Evolutionary conservation across 495 filamentous ascomycete species (phyloP).

Genomic region (Aeminium ludgeri): DNA sequence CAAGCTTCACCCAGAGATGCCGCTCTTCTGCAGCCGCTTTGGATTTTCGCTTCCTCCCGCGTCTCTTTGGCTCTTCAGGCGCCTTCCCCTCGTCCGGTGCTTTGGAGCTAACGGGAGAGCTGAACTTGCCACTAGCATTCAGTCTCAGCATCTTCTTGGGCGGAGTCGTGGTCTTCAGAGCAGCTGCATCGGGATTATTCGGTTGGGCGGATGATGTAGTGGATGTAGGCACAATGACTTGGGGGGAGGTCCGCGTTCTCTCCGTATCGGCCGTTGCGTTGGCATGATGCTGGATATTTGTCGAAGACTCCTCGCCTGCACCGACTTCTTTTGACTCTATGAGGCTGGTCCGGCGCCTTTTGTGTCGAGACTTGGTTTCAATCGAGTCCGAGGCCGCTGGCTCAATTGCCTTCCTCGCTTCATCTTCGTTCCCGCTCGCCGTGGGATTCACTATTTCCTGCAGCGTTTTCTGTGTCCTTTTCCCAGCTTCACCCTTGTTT

Average conservation of each 20-base stretch:
- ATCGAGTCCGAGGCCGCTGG: background rate
- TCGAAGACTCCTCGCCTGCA: too few relatives aligned
- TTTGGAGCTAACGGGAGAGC: constrained; percentile 31
- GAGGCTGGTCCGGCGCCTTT: constrained; percentile 6
- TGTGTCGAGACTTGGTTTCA: background rate
- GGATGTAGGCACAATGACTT: constrained; percentile 6
- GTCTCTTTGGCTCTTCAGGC: constrained; percentile 13
- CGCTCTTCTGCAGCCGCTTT: constrained; percentile 8
- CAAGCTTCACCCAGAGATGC: constrained; percentile 29
- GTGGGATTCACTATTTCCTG: constrained; percentile 12
- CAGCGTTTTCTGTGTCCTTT: constrained; percentile 13
- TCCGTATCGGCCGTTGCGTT: background rate
- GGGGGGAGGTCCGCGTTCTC: background rate
- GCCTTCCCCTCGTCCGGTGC: constrained; percentile 16
- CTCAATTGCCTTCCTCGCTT: background rate
- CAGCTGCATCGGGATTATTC: background rate
- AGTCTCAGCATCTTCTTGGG: constrained; percentile 36
- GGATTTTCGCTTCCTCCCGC: constrained; percentile 9
- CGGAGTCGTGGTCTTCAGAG: constrained; percentile 1
- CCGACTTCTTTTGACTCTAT: background rate
- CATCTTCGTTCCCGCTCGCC: background rate
- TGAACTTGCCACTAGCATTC: constrained; percentile 40
- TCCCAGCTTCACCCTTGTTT: background rate
- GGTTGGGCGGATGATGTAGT: constrained; percentile 2
- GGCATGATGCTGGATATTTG: constrained; percentile 4